phyloP scores from a whole-genome alignment of 805 yeast species.

The Sugiyamaella floridensis region DNA sequence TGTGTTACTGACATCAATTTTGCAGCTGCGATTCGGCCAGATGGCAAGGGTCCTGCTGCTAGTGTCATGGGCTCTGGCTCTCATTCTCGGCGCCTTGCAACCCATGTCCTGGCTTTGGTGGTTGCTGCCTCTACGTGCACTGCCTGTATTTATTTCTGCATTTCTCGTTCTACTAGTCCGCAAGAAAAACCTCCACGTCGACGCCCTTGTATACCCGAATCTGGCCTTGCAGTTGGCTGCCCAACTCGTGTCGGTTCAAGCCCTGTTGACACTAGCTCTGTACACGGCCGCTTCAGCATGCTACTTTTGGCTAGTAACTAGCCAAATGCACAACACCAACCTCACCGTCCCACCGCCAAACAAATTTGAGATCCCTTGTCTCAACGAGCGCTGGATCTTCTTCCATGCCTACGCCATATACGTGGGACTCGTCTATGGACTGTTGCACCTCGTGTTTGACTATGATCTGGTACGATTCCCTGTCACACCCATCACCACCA shows the following conservation, averaged over 20 bases:
- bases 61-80: neutral
- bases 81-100: neutral
- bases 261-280: neutral
- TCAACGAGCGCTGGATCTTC: slow-evolving; percentile 14
- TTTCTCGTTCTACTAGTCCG: slow-evolving; percentile 13
- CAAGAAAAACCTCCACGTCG: slow-evolving; percentile 13
- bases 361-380: slow-evolving; percentile 9
- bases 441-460: slow-evolving; percentile 9
- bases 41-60: neutral
- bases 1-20: neutral
- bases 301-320: slow-evolving; percentile 6
- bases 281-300: slow-evolving; percentile 4
- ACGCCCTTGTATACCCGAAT: slow-evolving; percentile 10
- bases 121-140: slow-evolving; percentile 11
- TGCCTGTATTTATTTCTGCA: slow-evolving; percentile 7
- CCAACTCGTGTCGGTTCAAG: slow-evolving; percentile 1
- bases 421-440: slow-evolving; percentile 8
- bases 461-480: slow-evolving; percentile 12
- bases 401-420: slow-evolving; percentile 4
- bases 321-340: slow-evolving; percentile 6
- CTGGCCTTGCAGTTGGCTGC: slow-evolving; percentile 1
- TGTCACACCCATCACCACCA: slow-evolving; percentile 2
- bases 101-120: slow-evolving; percentile 12
- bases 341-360: slow-evolving; percentile 6
- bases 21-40: neutral